A percentile compares a stretch with the other conserved stretches of the same genome.
These are phyloP conservation scores for Ceratocystis eucalypticola DNA, from an alignment of 2,329 filamentous ascomycete species.

Conservation along the genomic window DNA sequence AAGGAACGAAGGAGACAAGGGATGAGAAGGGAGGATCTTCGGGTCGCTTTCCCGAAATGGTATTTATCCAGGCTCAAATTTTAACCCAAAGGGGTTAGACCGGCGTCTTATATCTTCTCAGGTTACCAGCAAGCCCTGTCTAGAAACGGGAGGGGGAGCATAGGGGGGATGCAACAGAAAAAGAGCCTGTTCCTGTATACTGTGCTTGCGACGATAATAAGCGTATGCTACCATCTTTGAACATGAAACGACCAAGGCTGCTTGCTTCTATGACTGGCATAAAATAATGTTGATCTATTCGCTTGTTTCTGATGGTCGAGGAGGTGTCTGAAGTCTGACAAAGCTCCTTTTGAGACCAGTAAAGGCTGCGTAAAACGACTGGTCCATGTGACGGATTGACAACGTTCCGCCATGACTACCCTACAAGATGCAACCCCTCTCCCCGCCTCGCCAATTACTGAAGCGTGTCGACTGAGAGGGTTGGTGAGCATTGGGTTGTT, in stretches of 20 bases:
- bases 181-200: neutral
- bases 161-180: neutral
- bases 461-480: neutral
- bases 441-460: neutral
- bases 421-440: neutral
- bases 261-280: neutral
- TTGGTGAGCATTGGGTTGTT: no score
- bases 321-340: neutral
- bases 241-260: neutral
- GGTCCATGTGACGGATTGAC: neutral
- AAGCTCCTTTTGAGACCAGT: neutral
- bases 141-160: neutral
- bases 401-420: neutral
- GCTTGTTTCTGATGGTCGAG: neutral
- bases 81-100: neutral
- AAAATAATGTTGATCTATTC: neutral
- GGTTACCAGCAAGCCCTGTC: neutral
- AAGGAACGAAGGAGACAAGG: neutral
- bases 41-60: neutral
- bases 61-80: neutral
- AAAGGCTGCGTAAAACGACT: neutral
- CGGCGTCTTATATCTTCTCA: neutral
- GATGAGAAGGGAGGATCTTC: neutral
- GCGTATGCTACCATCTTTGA: no score
- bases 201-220: neutral